These are phyloP conservation scores for Dissoconium aciculare DNA, from an alignment of 2,329 filamentous ascomycete genomes.

Conservation along the genomic window DNA sequence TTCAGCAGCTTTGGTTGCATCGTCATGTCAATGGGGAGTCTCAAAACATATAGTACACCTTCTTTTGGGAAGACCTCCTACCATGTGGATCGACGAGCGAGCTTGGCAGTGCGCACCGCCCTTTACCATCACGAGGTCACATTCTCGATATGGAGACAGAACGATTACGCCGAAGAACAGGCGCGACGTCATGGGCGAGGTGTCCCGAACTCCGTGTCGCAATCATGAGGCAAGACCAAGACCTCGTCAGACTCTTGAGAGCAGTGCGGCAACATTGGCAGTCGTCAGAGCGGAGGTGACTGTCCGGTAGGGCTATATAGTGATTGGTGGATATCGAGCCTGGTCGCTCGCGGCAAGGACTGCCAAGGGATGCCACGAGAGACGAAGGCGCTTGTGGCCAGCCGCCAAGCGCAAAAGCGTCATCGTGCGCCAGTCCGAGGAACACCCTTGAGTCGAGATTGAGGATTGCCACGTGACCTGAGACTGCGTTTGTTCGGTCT, in stretches of 20 bases:
- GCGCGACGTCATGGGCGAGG: neutral
- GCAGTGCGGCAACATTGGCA: neutral
- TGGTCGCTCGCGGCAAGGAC: neutral
- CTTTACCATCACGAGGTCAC: neutral
- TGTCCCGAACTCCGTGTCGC: neutral
- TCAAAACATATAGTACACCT: neutral
- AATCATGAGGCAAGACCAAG: neutral
- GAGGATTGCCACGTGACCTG: too few species aligned
- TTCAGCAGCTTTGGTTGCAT: neutral
- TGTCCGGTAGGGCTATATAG: neutral
- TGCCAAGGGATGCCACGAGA: neutral
- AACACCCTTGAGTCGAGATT: too few species aligned
- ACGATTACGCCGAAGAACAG: too few species aligned
- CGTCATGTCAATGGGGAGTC: too few species aligned
- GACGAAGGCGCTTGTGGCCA: too few species aligned
- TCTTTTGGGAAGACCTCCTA: neutral
- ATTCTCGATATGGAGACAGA: too few species aligned
- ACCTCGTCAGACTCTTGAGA: neutral
- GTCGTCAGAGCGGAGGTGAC: slow-evolving; percentile 1
- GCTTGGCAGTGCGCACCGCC: neutral
- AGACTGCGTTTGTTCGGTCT: too few species aligned
- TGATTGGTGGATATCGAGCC: neutral
- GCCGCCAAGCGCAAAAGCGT: too few species aligned
- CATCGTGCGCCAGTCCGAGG: too few species aligned
- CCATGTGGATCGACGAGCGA: neutral